phyloP scores from a whole-genome alignment of 2,329 filamentous ascomycete species.

The Xylaria sp. region DNA sequence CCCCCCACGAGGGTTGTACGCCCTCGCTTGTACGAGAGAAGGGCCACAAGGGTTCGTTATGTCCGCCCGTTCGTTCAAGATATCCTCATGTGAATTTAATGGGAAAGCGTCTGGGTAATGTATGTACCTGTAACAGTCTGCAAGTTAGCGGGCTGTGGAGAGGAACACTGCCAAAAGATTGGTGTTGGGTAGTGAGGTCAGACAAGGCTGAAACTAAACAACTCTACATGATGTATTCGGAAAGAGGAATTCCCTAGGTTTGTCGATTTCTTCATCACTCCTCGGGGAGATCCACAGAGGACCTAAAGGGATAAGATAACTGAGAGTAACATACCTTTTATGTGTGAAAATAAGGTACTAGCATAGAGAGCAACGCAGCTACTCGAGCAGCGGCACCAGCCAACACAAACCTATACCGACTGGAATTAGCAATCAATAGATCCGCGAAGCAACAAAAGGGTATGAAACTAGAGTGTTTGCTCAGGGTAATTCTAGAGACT shows the following conservation, averaged over 20 bases:
- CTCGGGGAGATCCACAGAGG: slow-evolving; percentile 32
- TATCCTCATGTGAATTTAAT: slow-evolving; percentile 55
- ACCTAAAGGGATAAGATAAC: slow-evolving; percentile 12
- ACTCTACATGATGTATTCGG: slow-evolving; percentile 68
- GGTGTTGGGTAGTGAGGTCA: slow-evolving; percentile 47
- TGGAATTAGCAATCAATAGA: slow-evolving; percentile 18
- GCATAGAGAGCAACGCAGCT: neutral
- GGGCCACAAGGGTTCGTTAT: slow-evolving; percentile 59
- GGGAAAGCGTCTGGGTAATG: slow-evolving; percentile 21
- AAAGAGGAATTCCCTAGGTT: slow-evolving; percentile 67
- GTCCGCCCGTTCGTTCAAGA: slow-evolving; percentile 72
- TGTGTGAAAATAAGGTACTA: neutral
- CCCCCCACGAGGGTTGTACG: slow-evolving; percentile 65
- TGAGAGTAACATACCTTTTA: slow-evolving; percentile 51
- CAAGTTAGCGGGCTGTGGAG: slow-evolving; percentile 42
- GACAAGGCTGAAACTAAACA: slow-evolving; percentile 72
- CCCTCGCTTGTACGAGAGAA: slow-evolving; percentile 56
- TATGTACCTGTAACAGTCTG: slow-evolving; percentile 47
- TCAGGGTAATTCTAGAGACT: slow-evolving; percentile 60
- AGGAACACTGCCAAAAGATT: slow-evolving; percentile 24
- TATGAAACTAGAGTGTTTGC: slow-evolving; percentile 38
- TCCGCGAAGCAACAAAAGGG: neutral
- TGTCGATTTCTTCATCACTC: slow-evolving; percentile 65
- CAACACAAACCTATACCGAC: slow-evolving; percentile 7
- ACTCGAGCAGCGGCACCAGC: neutral